Evolutionary conservation across 345 rosid genomes (phyloP), one percentile per base, ranked within the genome.

Genomic region (Citrus reticulata): DNA sequence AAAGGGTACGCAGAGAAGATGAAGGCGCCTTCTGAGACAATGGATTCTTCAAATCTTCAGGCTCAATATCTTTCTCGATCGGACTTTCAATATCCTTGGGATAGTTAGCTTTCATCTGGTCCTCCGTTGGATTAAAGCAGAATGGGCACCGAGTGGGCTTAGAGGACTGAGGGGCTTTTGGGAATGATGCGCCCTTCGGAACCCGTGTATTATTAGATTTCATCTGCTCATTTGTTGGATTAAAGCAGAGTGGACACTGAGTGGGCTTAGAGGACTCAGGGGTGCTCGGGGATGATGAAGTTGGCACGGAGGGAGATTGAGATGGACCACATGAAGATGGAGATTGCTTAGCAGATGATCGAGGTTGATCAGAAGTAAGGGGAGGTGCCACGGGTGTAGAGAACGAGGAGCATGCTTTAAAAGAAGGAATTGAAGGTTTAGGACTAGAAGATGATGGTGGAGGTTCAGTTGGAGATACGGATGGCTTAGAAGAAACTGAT

Each of bases 1-100:
- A 60, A 27, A 77, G 77, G 29, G 66, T 72, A 13, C 79, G 32
- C 73, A 69, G 69, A 40, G 68, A 79, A 59, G 65, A 60, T 11
- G 61, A 29, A 73, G 40, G 67, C 37, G 72, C 35, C 35, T 61
- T 25, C 34, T 3, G 34, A 27, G 34, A 61, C 17, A 0, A 61
- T 27, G 19, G 35, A 1, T 13, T 4, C 30, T 29, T 13, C 17
- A 46, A 46, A 46, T 46, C 51, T 46, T 46, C 51, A 3, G 5
- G 17, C 51, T 46, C 51, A 46, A 46, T 13, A 46, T 11, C 51
- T 46, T 46, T 11, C 51, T 13, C 3, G 79, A 55, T 55, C 51
- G 0, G 17, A 11, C 51, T 46, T 3, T 13, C 17, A 46, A 46
- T 46, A 46, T 46, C 49, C 49, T 42, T 10, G 49, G 16, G 49